Conservation (phyloP, 495 filamentous ascomycete genomes). For the Clavariopsis aquatica region DNA sequence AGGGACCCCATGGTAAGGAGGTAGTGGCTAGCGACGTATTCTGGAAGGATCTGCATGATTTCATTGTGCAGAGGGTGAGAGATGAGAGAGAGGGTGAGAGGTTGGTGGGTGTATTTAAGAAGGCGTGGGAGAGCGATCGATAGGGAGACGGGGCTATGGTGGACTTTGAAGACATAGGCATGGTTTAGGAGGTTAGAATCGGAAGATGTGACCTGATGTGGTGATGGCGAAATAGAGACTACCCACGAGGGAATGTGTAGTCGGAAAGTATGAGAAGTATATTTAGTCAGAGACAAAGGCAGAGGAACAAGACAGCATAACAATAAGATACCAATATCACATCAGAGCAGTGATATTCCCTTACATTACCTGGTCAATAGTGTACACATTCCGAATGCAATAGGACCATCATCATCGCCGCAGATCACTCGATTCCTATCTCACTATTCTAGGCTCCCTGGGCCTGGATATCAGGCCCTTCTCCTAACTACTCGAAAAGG, state of each 20-base stretch:
- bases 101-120: slow-evolving; percentile 65
- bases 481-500: not conserved
- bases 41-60: slow-evolving; percentile 84
- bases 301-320: not conserved
- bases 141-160: not conserved
- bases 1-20: slow-evolving; percentile 57
- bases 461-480: not conserved
- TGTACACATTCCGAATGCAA: slow-evolving; percentile 21
- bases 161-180: too few species aligned
- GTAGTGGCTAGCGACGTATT: slow-evolving; percentile 73
- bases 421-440: not conserved
- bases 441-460: not conserved
- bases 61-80: slow-evolving; percentile 72
- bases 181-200: not conserved
- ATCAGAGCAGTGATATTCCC: not conserved
- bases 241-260: too few species aligned
- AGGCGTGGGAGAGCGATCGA: slow-evolving; percentile 57
- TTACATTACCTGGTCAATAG: slow-evolving; percentile 16
- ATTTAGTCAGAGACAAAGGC: too few species aligned
- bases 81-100: slow-evolving; percentile 68
- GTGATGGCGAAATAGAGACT: not conserved
- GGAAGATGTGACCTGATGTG: not conserved
- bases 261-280: too few species aligned
- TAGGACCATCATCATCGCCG: not conserved
- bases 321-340: slow-evolving; percentile 10